phyloP scores from a whole-genome alignment of 2,329 filamentous ascomycete genomes.

The Helicocarpus griseus region DNA sequence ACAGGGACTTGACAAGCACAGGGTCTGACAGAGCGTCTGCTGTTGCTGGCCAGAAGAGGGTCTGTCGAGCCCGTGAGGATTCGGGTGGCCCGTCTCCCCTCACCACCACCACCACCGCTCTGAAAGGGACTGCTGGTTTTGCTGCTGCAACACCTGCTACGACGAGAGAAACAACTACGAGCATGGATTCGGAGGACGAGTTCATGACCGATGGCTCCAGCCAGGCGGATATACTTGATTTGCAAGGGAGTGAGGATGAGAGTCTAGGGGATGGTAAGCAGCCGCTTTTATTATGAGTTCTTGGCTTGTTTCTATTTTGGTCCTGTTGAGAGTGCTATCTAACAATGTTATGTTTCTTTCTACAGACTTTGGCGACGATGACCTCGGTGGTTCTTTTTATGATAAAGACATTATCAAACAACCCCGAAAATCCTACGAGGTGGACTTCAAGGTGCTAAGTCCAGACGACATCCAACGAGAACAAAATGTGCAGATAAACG shows the following conservation, averaged over 20 bases:
- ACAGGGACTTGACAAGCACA: conserved; percentile 7
- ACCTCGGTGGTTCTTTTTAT: conserved; percentile 54
- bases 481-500: conserved; percentile 75
- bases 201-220: conserved; percentile 79
- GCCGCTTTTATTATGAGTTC: background rate
- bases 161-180: conserved; percentile 31
- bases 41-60: conserved; percentile 17
- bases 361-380: conserved; percentile 31
- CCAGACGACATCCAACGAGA: conserved; percentile 74
- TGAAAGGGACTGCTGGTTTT: conserved; percentile 24
- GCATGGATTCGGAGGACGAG: conserved; percentile 94
- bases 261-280: conserved; percentile 34
- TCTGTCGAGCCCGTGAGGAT: conserved; percentile 9
- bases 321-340: too few relatives aligned
- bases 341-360: background rate
- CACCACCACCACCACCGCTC: conserved; percentile 8
- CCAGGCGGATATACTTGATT: conserved; percentile 57
- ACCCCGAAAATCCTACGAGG: conserved; percentile 66
- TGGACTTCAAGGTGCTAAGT: conserved; percentile 72
- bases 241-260: conserved; percentile 64
- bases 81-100: conserved; percentile 1
- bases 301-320: background rate
- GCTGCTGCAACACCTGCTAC: conserved; percentile 26
- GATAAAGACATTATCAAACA: conserved; percentile 64
- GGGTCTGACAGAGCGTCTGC: conserved; percentile 10